Evolutionary conservation across 306 rosid species (phyloP).

Genomic region (Malus sylvestris): DNA sequence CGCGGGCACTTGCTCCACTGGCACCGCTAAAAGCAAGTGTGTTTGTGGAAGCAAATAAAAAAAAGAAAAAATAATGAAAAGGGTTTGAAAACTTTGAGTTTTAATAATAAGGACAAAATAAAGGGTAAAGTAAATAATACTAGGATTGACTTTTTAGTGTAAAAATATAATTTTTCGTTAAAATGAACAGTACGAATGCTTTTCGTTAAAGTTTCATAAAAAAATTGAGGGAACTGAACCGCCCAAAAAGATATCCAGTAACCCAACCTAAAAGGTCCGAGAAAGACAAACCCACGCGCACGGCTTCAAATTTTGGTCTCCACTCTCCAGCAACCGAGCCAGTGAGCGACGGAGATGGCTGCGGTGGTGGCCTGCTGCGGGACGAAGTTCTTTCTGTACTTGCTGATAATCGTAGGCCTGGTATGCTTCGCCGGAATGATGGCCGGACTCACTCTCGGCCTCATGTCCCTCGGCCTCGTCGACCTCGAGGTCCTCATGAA

Average conservation of each 20-base stretch:
- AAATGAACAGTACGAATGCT: no score
- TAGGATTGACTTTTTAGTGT: no score
- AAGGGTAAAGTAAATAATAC: no score
- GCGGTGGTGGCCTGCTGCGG: constrained; percentile 60
- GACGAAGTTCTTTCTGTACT: constrained; percentile 43
- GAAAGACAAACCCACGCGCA: not conserved
- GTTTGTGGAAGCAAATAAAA: not conserved
- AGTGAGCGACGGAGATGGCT: constrained; percentile 38
- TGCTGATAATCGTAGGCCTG: constrained; percentile 46
- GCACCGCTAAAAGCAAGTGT: not conserved
- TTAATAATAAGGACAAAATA: no score
- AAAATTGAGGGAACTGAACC: not conserved
- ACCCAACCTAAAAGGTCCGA: not conserved
- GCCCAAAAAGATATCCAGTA: not conserved
- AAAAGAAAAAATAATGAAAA: no score
- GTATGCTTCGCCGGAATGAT: constrained; percentile 84
- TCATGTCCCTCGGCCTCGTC: constrained; percentile 93
- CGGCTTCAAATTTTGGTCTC: not conserved
- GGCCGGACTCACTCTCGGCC: constrained; percentile 98
- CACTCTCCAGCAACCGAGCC: not conserved
- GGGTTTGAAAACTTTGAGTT: no score
- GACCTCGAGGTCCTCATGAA: constrained; percentile 95
- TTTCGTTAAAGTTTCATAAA: no score
- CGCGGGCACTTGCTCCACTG: not conserved
- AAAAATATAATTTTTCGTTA: no score